A percentile compares a stretch with the other conserved stretches of the same genome.
Evolutionary conservation across 352 stramenopile genomes (phyloP).

Genomic region (Phytopythium oedochilum): DNA sequence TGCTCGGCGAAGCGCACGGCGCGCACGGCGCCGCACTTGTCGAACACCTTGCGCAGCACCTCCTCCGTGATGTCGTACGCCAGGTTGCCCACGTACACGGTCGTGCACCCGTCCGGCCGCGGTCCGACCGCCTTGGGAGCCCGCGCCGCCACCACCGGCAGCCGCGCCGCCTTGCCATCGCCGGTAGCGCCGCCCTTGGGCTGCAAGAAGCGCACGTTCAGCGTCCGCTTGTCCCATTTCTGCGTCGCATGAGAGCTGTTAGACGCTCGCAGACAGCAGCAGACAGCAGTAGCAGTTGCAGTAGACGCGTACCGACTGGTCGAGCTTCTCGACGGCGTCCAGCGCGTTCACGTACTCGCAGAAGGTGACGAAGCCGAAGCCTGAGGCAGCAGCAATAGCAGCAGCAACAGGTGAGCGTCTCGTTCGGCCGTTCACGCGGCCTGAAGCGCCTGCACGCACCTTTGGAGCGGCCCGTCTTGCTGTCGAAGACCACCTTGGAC

Average conservation of each 20-base stretch:
- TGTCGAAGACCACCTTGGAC: constrained; percentile 79
- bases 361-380: constrained; percentile 85
- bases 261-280: background rate
- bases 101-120: constrained; percentile 84
- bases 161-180: background rate
- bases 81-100: constrained; percentile 95
- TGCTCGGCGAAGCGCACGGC: constrained; percentile 82
- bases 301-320: constrained; percentile 53
- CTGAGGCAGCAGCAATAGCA: constrained; percentile 6
- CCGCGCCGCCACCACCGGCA: constrained; percentile 4
- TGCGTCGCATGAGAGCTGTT: constrained; percentile 7
- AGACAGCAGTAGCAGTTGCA: no score
- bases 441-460: constrained; percentile 4
- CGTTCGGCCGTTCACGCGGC: no score
- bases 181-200: constrained; percentile 34
- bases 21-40: constrained; percentile 68
- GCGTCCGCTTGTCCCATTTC: constrained; percentile 79
- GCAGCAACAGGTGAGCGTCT: background rate
- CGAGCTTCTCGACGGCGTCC: constrained; percentile 71
- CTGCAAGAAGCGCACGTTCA: constrained; percentile 84
- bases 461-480: constrained; percentile 54
- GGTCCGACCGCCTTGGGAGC: constrained; percentile 48
- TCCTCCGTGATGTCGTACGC: constrained; percentile 93
- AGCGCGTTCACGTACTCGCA: constrained; percentile 74
- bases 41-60: constrained; percentile 78